These are phyloP conservation scores for Collybia sordida DNA, from an alignment of 768 basidiomycete genomes.

Conservation along the genomic window DNA sequence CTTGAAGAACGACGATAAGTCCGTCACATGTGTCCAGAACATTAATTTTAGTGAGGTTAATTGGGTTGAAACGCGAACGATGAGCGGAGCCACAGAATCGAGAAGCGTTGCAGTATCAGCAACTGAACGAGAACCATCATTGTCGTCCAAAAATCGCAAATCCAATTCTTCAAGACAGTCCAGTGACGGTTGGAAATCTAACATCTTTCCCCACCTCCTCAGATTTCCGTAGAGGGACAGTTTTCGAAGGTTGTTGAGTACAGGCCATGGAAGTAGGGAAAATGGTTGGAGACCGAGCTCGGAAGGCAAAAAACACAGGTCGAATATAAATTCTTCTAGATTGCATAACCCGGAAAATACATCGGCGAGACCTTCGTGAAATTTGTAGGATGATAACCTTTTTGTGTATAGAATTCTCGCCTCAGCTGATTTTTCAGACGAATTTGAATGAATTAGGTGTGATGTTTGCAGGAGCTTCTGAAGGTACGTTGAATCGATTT, in stretches of 20 bases:
- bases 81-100: slow-evolving; percentile 36
- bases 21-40: slow-evolving; percentile 38
- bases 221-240: slow-evolving; percentile 38
- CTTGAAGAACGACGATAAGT: slow-evolving; percentile 40
- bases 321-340: slow-evolving; percentile 34
- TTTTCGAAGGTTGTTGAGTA: slow-evolving; percentile 34
- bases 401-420: too few species aligned
- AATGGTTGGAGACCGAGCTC: slow-evolving; percentile 28
- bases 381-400: slow-evolving; percentile 19
- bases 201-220: slow-evolving; percentile 30
- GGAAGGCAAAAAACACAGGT: slow-evolving; percentile 35
- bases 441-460: slow-evolving; percentile 13
- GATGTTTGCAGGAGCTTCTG: neutral
- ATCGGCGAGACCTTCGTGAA: slow-evolving; percentile 26
- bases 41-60: slow-evolving; percentile 34
- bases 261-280: slow-evolving; percentile 35
- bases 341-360: slow-evolving; percentile 31
- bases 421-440: neutral
- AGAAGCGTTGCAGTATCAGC: slow-evolving; percentile 24
- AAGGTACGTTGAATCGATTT: neutral
- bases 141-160: slow-evolving; percentile 38
- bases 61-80: slow-evolving; percentile 33
- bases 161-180: slow-evolving; percentile 31
- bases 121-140: slow-evolving; percentile 13
- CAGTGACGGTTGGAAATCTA: slow-evolving; percentile 29